Percentiles rank a stretch among this genome's conserved stretches.
Conservation (phyloP, 1,139 yeast species). For the Yamadazyma siamensis region DNA sequence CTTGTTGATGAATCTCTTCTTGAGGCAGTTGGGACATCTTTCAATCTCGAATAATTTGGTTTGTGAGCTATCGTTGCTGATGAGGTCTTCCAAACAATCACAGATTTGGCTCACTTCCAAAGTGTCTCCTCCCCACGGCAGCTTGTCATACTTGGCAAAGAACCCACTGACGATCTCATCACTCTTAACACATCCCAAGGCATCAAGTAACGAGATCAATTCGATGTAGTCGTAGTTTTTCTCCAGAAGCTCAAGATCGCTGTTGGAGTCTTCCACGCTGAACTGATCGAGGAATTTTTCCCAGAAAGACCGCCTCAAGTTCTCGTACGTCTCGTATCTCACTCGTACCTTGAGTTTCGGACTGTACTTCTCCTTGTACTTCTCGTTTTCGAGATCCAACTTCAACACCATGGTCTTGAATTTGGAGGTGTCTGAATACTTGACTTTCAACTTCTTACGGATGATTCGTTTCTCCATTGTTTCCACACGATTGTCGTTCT, state of each 20-base stretch:
- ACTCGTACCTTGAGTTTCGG: constrained; percentile 63
- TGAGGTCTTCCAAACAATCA: constrained; percentile 46
- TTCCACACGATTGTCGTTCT: constrained; percentile 30
- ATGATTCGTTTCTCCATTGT: constrained; percentile 26
- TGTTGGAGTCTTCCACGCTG: constrained; percentile 14
- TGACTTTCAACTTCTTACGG: constrained; percentile 24
- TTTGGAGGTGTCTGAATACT: constrained; percentile 38
- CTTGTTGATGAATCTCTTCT: constrained; percentile 53
- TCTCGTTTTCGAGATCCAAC: constrained; percentile 30
- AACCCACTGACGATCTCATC: constrained; percentile 44
- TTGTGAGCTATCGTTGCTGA: constrained; percentile 19
- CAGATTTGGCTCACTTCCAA: constrained; percentile 57
- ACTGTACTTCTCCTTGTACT: constrained; percentile 33
- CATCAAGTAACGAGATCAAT: constrained; percentile 54
- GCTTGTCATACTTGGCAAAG: constrained; percentile 40
- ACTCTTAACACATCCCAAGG: constrained; percentile 58
- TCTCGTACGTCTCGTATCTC: constrained; percentile 65
- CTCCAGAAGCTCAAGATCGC: constrained; percentile 14
- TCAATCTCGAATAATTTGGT: constrained; percentile 56
- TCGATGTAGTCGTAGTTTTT: constrained; percentile 49
- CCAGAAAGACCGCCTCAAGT: constrained; percentile 71
- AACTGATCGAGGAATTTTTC: constrained; percentile 55
- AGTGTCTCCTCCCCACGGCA: constrained; percentile 54
- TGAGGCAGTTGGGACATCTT: constrained; percentile 74
- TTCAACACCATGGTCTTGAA: constrained; percentile 41